Evolutionary conservation across 2,329 filamentous ascomycete species (phyloP).

Genomic region (Colletotrichum euphorbiae): DNA sequence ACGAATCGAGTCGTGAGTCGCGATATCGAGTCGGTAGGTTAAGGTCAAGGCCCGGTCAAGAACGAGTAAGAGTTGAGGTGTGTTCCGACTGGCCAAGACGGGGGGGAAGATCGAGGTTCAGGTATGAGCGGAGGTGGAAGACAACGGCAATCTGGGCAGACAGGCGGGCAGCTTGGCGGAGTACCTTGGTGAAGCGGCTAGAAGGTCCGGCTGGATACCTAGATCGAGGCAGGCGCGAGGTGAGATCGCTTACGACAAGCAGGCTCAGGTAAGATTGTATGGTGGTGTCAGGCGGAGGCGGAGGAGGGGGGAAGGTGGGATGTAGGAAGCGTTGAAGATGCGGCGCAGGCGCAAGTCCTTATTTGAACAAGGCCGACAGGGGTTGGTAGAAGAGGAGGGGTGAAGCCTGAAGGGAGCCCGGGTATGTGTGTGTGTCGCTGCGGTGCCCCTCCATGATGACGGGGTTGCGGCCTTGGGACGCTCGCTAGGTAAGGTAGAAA

Average conservation of each 20-base stretch:
- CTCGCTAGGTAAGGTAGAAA: too few species aligned
- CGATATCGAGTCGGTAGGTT: slow-evolving; percentile 2
- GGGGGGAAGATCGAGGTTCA: neutral
- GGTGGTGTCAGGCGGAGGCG: slow-evolving; percentile 33
- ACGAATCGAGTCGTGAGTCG: slow-evolving; percentile 4
- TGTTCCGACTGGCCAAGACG: slow-evolving; percentile 16
- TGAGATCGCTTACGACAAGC: neutral
- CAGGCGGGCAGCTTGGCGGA: neutral
- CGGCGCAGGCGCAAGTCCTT: slow-evolving; percentile 36
- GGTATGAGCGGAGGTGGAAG: slow-evolving; percentile 9
- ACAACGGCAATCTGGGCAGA: slow-evolving; percentile 9
- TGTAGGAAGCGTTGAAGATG: slow-evolving; percentile 38
- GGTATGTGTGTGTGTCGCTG: neutral
- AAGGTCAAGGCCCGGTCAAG: slow-evolving; percentile 6
- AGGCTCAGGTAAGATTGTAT: slow-evolving; percentile 1
- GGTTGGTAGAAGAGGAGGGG: neutral
- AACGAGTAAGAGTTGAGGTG: slow-evolving; percentile 17
- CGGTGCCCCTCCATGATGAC: slow-evolving; percentile 38
- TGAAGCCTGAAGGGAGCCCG: neutral
- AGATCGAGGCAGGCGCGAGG: slow-evolving; percentile 5
- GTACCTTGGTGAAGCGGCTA: slow-evolving; percentile 4
- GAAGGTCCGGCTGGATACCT: neutral
- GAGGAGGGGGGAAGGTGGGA: slow-evolving; percentile 25
- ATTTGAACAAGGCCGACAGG: slow-evolving; percentile 38
- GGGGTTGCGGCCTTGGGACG: slow-evolving; percentile 11